These are phyloP conservation scores for Lentinula sp. DNA, from an alignment of 768 basidiomycete genomes.

Conservation along the genomic window DNA sequence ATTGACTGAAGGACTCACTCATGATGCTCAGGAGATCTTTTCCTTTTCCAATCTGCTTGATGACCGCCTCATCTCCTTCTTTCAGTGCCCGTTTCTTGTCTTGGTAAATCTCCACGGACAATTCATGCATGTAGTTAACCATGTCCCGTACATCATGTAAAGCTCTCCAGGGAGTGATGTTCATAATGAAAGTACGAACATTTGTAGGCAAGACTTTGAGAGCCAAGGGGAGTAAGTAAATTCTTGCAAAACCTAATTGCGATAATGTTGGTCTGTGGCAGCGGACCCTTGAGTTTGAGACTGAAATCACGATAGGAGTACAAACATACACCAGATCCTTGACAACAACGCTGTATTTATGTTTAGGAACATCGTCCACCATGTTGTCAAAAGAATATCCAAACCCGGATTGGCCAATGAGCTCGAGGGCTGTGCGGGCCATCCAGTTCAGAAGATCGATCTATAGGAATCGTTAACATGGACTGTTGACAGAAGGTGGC, in stretches of 20 bases:
- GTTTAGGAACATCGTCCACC: slow-evolving; percentile 12
- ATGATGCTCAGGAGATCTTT: slow-evolving; percentile 32
- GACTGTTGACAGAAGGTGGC: neutral
- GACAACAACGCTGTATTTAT: slow-evolving; percentile 6
- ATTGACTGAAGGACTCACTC: slow-evolving; percentile 22
- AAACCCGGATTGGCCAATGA: slow-evolving; percentile 30
- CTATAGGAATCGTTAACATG: slow-evolving; percentile 1
- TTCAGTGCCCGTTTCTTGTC: slow-evolving; percentile 21
- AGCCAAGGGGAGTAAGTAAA: slow-evolving; percentile 16
- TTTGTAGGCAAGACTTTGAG: slow-evolving; percentile 18
- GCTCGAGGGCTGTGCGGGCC: slow-evolving; percentile 27
- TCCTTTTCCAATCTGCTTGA: slow-evolving; percentile 22
- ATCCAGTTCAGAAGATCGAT: slow-evolving; percentile 27
- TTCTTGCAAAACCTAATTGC: slow-evolving; percentile 3
- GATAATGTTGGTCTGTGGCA: neutral
- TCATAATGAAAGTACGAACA: slow-evolving; percentile 20
- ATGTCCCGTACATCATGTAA: slow-evolving; percentile 19
- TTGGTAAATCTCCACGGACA: slow-evolving; percentile 18
- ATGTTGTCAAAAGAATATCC: slow-evolving; percentile 30
- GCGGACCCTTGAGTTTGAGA: neutral
- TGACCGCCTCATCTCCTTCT: slow-evolving; percentile 19
- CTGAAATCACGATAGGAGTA: neutral
- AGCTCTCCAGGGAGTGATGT: slow-evolving; percentile 13
- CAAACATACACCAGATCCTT: neutral
- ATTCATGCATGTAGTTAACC: slow-evolving; percentile 22